phyloP scores from a whole-genome alignment of 495 filamentous ascomycete species.

The Aspergillus cavernicola region DNA sequence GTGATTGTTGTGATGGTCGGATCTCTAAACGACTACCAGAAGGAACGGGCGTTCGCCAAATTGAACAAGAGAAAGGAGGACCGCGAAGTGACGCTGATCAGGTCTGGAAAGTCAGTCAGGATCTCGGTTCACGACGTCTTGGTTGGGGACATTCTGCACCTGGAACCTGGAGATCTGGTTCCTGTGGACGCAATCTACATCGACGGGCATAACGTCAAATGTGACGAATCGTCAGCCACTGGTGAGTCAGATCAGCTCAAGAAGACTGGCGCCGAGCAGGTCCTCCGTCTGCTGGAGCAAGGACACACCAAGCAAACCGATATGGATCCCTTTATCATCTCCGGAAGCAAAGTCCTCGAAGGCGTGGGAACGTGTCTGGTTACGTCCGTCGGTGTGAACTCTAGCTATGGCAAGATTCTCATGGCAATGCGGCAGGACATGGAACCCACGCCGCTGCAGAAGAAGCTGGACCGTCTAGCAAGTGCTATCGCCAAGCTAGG shows the following conservation, averaged over 20 bases:
- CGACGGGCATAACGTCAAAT: slow-evolving; percentile 69
- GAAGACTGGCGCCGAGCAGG: slow-evolving; percentile 71
- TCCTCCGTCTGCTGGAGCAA: slow-evolving; percentile 73
- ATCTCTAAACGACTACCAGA: slow-evolving; percentile 67
- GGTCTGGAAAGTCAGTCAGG: slow-evolving; percentile 70
- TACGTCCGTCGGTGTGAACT: slow-evolving; percentile 75
- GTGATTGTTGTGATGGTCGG: slow-evolving; percentile 65
- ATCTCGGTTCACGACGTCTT: slow-evolving; percentile 78
- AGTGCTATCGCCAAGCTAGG: slow-evolving; percentile 59
- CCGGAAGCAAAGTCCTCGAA: slow-evolving; percentile 87
- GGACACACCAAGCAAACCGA: slow-evolving; percentile 60
- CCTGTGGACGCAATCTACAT: slow-evolving; percentile 77
- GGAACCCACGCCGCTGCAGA: slow-evolving; percentile 62
- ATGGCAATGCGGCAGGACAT: slow-evolving; percentile 85
- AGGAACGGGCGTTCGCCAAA: slow-evolving; percentile 66
- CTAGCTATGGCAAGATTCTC: slow-evolving; percentile 78
- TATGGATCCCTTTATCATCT: slow-evolving; percentile 88
- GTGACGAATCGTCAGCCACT: slow-evolving; percentile 79
- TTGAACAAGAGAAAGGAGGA: slow-evolving; percentile 72
- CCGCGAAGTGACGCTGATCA: slow-evolving; percentile 66
- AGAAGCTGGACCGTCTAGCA: slow-evolving; percentile 58
- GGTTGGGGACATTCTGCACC: slow-evolving; percentile 77
- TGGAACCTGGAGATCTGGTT: slow-evolving; percentile 84
- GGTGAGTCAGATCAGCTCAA: slow-evolving; percentile 80
- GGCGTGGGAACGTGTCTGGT: slow-evolving; percentile 80